Base-by-base conservation (phyloP, 352 stramenopile genomes). In the Elongisporangium undulatum region DNA sequence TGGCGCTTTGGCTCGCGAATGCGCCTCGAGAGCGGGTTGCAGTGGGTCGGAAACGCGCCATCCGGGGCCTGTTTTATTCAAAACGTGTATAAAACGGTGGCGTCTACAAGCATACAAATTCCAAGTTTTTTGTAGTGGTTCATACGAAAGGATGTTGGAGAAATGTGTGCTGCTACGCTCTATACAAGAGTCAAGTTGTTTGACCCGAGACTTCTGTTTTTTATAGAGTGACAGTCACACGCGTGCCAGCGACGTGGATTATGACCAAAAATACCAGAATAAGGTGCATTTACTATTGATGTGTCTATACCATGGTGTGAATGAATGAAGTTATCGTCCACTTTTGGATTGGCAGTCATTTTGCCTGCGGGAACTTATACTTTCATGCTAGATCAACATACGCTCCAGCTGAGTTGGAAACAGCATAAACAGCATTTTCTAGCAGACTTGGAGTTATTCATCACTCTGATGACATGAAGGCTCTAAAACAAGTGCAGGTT, bases 1-100 rank as follows among this genome's bases (percentile, higher is more conserved):
- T 10, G n/a, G n/a, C 20, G 48, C 49, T 53, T 22, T 38, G 51
- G 26, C 51, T 62, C 26, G 19, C 49, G n/a, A 16, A 51, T 51
- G 17, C 10, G 29, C 24, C 39, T 51, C 8, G 49, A 56, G 17
- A 12, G 24, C 13, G 55, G 15, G 12, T 26, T 23, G 1, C 41
- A 29, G 12, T 49, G 38, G 24, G 29, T 15, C 29, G 29, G 29
- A 41, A 41, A 41, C 29, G 29, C 29, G 29, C 29, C 29, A 41
- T 1, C 29, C 29, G 1, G 5, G 1, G 29, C 29, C 5, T 41
- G 29, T 41, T 41, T 41, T 13, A 41, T 15, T 41, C 29, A 41
- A 2, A 15, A 7, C 7, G 29, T 41, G 29, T 15, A 41, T 41
- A 9, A 41, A 41, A 41, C 29, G 29, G 13, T 1, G 8, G 29